Base-by-base conservation (phyloP, 768 basidiomycete species). In the Lentinus brumalis region DNA sequence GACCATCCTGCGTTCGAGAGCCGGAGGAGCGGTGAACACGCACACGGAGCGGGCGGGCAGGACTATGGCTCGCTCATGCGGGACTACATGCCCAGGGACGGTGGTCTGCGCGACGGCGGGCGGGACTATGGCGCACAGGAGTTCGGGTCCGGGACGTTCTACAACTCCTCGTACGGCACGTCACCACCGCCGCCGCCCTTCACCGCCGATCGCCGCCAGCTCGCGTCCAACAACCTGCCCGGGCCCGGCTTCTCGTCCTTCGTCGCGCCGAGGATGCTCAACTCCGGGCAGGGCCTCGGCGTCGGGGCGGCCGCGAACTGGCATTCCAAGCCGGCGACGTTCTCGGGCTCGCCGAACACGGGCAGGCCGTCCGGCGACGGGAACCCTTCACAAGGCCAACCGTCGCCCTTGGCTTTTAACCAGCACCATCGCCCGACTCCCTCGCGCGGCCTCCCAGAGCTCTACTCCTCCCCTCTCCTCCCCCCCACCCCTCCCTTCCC, bases 341-440 rank as follows among this genome's bases (percentile, higher is more conserved):
- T 57, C 46, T 61, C 66, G 61, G 64, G 59, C 45, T 31, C 65
- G 56, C 56, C 64, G 53, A 66, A 60, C 56, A 44, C 52, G 47
- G 59, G 44, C 66, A 62, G 68, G 61, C 63, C 50, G 38, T 46
- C 62, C 50, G 53, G 56, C 50, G 60, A 62, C 29, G 57, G 57
- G 16, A 40, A 40, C 39, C 47, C 66, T 57, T 62, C 69, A 57
- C 69, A 72, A 65, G 53, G 67, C 50, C 70, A 70, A 63, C 69
- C 55, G 11, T 18, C 67, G 38, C 62, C 67, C 65, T 69, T 72
- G 65, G 62, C 56, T 61, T 61, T 68, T 60, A 69, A 70, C 68
- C 69, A 69, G 64, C 67, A 70, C 63, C 69, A 72, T 50, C 67
- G 63, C 45, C 69, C 71, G 42, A 63, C 69, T 46, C 67, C 67